Percentiles rank a stretch among this genome's conserved stretches.
Evolutionary conservation across 2,329 filamentous ascomycete genomes (phyloP).

Genomic region (Trichophyton schoenleinii): DNA sequence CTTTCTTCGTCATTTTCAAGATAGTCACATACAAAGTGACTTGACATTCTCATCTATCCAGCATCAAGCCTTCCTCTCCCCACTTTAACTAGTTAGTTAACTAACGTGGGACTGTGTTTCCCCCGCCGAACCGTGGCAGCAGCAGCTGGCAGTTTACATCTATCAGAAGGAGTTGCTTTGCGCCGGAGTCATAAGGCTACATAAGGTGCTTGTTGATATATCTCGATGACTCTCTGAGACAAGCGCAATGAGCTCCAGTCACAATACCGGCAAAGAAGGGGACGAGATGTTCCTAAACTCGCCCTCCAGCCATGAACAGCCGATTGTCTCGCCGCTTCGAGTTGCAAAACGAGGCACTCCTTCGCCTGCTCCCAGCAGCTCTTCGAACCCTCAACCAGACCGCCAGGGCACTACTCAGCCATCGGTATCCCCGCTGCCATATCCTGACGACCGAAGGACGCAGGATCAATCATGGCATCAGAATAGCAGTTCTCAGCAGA

Average conservation of each 20-base stretch:
- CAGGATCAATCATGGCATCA: constrained; percentile 26
- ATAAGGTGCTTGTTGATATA: neutral
- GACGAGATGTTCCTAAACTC: constrained; percentile 68
- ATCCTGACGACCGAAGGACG: constrained; percentile 52
- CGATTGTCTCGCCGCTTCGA: constrained; percentile 69
- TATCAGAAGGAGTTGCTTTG: neutral
- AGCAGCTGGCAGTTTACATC: neutral
- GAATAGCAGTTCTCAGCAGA: constrained; percentile 16
- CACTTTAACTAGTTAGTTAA: neutral
- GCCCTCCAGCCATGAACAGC: constrained; percentile 48
- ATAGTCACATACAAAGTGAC: neutral
- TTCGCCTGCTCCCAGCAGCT: constrained; percentile 34
- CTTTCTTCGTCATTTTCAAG: neutral
- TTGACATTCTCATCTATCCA: neutral
- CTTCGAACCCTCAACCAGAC: constrained; percentile 16
- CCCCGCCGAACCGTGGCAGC: neutral
- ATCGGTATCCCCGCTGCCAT: constrained; percentile 57
- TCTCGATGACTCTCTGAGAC: neutral
- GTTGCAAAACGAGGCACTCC: constrained; percentile 69
- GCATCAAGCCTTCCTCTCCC: neutral
- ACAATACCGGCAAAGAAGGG: constrained; percentile 49
- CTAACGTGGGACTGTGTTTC: neutral
- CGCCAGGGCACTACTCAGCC: constrained; percentile 43
- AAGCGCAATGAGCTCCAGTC: constrained; percentile 23
- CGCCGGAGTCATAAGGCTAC: neutral